phyloP scores from a whole-genome alignment of 1,284 basidiomycete genomes.

The Dichomitus squalens region DNA sequence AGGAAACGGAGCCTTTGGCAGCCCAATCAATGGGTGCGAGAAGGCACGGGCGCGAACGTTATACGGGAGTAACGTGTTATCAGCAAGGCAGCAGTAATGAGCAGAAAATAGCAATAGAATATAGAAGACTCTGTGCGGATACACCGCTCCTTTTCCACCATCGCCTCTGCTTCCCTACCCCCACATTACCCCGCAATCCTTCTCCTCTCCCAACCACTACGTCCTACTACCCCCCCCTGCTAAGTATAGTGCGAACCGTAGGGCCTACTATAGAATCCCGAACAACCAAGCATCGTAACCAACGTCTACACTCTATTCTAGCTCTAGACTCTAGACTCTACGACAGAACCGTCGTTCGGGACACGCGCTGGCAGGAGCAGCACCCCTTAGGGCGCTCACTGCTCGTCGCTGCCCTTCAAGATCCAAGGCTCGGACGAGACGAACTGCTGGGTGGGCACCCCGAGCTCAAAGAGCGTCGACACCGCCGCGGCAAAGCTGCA shows the following conservation, averaged over 20 bases:
- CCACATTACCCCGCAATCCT: not conserved
- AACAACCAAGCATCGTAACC: not conserved
- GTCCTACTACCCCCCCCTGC: not conserved
- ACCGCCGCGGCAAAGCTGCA: conserved; percentile 80
- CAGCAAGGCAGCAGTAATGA: not conserved
- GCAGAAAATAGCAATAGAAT: not conserved
- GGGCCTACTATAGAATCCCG: not conserved
- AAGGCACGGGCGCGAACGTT: not conserved
- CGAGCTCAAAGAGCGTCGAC: conserved; percentile 83
- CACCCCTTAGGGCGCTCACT: conserved; percentile 29
- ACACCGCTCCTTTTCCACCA: not conserved
- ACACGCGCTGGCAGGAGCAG: not conserved
- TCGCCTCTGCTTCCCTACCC: not conserved
- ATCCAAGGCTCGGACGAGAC: conserved; percentile 70
- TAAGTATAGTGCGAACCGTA: not conserved
- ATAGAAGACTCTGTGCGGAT: not conserved
- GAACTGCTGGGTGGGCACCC: conserved; percentile 82
- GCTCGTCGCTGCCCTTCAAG: conserved; percentile 67
- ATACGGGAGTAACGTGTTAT: not conserved
- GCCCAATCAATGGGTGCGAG: not conserved
- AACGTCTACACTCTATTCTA: not conserved
- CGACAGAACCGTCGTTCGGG: not conserved
- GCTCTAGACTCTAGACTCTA: not conserved
- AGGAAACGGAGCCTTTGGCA: not conserved
- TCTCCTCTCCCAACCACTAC: not conserved